Evolutionary conservation across 805 yeast genomes (phyloP), one percentile per base, ranked within the genome.

Genomic region (Kuraishia floccosa): DNA sequence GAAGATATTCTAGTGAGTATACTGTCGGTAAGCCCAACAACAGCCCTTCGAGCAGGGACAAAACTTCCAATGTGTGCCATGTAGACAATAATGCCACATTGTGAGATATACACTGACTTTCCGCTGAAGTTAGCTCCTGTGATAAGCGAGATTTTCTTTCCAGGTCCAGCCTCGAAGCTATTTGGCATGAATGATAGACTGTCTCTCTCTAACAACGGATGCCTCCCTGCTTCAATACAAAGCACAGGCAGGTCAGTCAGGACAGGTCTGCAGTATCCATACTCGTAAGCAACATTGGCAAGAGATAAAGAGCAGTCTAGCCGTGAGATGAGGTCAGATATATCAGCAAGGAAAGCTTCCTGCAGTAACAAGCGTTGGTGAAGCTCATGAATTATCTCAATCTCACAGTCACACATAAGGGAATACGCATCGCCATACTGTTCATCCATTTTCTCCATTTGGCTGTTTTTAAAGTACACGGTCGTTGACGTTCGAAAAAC

Each of bases 41-140:
- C 61, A 0, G 87, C 89, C 6, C 49, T 41, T 10, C 58, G 56
- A 28, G 86, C 81, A 2, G 93, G 89, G 10, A 81, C 71, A 50
- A 62, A 79, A 15, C 79, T 70, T 0, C 93, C 93, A 29, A 78
- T 69, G 46, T 81, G 93, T 0, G 82, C 74, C 56, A 81, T 54
- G 17, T 81, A 73, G 3, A 68, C 73, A 27, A 78, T 65, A 4
- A 80, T 48, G 0, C 87, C 91, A 41, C 78, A 73, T 33, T 80
- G 87, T 37, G 83, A 65, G 26, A 81, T 64, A 44, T 73, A 79
- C 1, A 86, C 77, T 4, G 86, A 77, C 46, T 81, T 81, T 6
- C 91, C 91, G 6, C 89, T 89, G 89, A 80, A 81, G 46, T 84
- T 84, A 0, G 95, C 94, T 0, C 95, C 95, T 0, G 94, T 79